phyloP scores from a whole-genome alignment of 2,329 filamentous ascomycete genomes.

The Paecilomyces sp. region DNA sequence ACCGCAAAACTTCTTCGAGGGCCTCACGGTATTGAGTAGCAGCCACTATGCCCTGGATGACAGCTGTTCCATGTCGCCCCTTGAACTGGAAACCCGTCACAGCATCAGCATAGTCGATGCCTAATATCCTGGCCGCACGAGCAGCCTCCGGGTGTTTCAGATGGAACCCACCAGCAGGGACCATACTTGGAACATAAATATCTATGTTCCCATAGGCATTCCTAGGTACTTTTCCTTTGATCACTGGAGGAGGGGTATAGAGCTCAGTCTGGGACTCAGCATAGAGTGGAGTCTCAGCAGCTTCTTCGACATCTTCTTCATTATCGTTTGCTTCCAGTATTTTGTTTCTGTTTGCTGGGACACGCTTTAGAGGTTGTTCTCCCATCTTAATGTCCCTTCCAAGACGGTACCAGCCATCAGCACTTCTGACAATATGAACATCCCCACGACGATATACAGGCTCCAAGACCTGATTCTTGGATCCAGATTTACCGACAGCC shows the following conservation, averaged over 20 bases:
- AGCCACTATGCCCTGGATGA: conserved; percentile 71
- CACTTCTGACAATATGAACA: conserved; percentile 68
- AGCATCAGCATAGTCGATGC: conserved; percentile 81
- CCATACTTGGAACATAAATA: conserved; percentile 57
- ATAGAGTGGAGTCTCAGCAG: conserved; percentile 53
- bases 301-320: conserved; percentile 37
- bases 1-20: conserved; percentile 60
- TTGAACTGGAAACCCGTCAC: conserved; percentile 86
- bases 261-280: conserved; percentile 57
- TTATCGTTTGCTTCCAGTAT: conserved; percentile 24
- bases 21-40: conserved; percentile 66
- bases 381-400: conserved; percentile 71
- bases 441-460: conserved; percentile 75
- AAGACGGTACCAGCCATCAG: conserved; percentile 84
- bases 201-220: conserved; percentile 59
- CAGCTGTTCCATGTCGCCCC: conserved; percentile 76
- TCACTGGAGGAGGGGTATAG: conserved; percentile 70
- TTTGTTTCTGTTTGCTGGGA: conserved; percentile 43
- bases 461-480: conserved; percentile 54
- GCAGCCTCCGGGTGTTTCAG: conserved; percentile 53
- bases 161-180: conserved; percentile 53
- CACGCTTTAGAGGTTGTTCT: conserved; percentile 75
- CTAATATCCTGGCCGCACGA: conserved; percentile 66
- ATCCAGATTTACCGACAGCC: conserved; percentile 40
- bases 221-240: conserved; percentile 60